Percentiles rank a stretch among this genome's conserved stretches.
These are phyloP conservation scores for Yarrowia sp. DNA, from an alignment of 805 yeast genomes.

Conservation along the genomic window DNA sequence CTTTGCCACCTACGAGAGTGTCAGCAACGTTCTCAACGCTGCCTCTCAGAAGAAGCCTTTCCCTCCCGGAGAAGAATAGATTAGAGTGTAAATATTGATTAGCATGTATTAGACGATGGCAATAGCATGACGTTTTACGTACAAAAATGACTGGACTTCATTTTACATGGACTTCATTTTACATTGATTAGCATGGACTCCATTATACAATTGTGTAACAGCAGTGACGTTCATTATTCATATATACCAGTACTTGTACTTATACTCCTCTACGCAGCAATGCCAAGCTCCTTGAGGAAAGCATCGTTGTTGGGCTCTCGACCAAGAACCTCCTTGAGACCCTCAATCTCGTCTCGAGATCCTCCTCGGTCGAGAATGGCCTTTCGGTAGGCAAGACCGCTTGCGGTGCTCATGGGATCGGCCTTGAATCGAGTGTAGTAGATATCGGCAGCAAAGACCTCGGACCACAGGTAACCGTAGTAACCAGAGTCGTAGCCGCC, in stretches of 20 bases:
- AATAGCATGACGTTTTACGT: too few species aligned
- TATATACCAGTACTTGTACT: too few species aligned
- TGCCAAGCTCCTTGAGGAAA: slow-evolving; percentile 44
- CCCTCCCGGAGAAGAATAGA: slow-evolving; percentile 32
- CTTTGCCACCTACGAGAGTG: slow-evolving; percentile 57
- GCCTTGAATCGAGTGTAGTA: slow-evolving; percentile 64
- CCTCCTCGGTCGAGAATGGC: slow-evolving; percentile 70
- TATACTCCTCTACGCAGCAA: too few species aligned
- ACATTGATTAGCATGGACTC: too few species aligned
- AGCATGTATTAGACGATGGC: too few species aligned
- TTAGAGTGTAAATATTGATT: slow-evolving; percentile 16
- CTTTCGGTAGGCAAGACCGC: slow-evolving; percentile 68
- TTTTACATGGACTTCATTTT: too few species aligned
- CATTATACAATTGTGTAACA: too few species aligned
- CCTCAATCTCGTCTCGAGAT: slow-evolving; percentile 62
- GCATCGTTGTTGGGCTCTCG: slow-evolving; percentile 73
- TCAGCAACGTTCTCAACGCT: slow-evolving; percentile 47
- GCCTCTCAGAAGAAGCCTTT: slow-evolving; percentile 43
- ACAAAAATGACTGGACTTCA: too few species aligned
- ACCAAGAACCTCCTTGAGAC: slow-evolving; percentile 63
- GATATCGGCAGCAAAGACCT: slow-evolving; percentile 81
- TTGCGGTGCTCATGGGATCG: slow-evolving; percentile 62
- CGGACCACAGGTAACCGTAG: slow-evolving; percentile 83
- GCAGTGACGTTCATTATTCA: too few species aligned
- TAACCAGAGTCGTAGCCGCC: slow-evolving; percentile 88